Percentiles rank a stretch among this genome's conserved stretches.
Conservation (phyloP, 768 basidiomycete genomes). For the Boletus subcaerulescens region DNA sequence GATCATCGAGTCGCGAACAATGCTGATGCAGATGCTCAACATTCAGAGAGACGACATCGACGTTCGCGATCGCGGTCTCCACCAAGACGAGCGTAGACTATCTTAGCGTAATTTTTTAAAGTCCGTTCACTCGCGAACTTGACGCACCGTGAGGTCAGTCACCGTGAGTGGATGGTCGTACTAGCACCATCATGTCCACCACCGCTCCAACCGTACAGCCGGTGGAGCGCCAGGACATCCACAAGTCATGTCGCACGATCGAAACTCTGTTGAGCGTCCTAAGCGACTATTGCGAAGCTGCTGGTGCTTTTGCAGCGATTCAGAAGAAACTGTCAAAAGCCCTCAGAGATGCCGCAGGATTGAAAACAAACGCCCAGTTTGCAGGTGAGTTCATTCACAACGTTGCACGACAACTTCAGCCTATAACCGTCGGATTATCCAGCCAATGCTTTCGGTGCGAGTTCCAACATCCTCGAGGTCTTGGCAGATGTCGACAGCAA, state of each 20-base stretch:
- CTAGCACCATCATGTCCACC: conserved; percentile 14
- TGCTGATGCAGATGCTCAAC: too few species aligned
- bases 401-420: background rate
- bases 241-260: conserved; percentile 77
- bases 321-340: conserved; percentile 78
- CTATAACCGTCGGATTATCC: background rate
- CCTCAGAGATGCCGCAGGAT: conserved; percentile 57
- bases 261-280: conserved; percentile 64
- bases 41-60: conserved; percentile 3
- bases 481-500: conserved; percentile 69
- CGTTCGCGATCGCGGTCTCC: conserved; percentile 32
- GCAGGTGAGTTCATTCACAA: conserved; percentile 47
- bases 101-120: conserved; percentile 13
- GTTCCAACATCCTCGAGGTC: conserved; percentile 64
- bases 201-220: conserved; percentile 25
- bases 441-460: conserved; percentile 69
- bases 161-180: too few species aligned
- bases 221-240: conserved; percentile 67
- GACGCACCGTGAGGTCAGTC: background rate
- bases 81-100: conserved; percentile 6
- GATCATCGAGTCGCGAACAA: too few species aligned
- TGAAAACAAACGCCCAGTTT: conserved; percentile 59
- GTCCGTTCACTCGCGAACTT: conserved; percentile 12
- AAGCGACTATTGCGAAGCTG: conserved; percentile 75
- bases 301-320: conserved; percentile 53